Evolutionary conservation across 2,329 filamentous ascomycete genomes (phyloP).

Genomic region (Dothideomycetes sp.): DNA sequence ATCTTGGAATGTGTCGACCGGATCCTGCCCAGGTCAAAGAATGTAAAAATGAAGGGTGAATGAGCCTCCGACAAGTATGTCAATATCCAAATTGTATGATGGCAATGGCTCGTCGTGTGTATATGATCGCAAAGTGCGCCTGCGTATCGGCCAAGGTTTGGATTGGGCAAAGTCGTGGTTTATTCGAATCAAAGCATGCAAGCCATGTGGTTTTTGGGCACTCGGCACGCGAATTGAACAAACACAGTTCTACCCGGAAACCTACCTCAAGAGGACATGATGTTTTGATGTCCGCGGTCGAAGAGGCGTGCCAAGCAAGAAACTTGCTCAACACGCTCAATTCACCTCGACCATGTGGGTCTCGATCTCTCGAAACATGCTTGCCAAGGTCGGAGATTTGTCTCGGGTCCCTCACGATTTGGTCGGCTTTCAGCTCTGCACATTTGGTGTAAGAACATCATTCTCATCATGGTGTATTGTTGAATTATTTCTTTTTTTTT

Average conservation of each 20-base stretch:
- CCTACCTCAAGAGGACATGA: slow-evolving; percentile 1
- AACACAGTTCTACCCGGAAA: slow-evolving; percentile 1
- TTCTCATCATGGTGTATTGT: no score
- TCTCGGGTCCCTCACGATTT: not conserved
- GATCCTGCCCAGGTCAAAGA: not conserved
- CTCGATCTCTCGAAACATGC: slow-evolving; percentile 3
- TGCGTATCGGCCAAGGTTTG: not conserved
- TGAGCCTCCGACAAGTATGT: not conserved
- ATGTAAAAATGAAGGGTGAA: not conserved
- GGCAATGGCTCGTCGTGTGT: not conserved
- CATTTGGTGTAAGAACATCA: no score
- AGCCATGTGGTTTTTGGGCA: slow-evolving; percentile 6
- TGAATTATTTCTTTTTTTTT: not conserved
- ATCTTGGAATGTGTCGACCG: not conserved
- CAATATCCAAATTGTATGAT: not conserved
- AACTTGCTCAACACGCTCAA: slow-evolving; percentile 10
- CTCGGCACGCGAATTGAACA: not conserved
- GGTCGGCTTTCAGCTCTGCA: not conserved
- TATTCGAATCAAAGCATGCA: slow-evolving; percentile 1
- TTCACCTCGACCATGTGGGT: slow-evolving; percentile 7
- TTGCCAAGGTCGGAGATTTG: slow-evolving; percentile 1
- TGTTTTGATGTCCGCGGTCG: not conserved
- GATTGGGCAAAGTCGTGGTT: not conserved
- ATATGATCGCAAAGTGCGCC: slow-evolving; percentile 1
- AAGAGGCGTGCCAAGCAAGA: slow-evolving; percentile 6